Evolutionary conservation across 2,329 filamentous ascomycete genomes (phyloP), one percentile per base, ranked within the genome.

Genomic region (Colletotrichum higginsianum): DNA sequence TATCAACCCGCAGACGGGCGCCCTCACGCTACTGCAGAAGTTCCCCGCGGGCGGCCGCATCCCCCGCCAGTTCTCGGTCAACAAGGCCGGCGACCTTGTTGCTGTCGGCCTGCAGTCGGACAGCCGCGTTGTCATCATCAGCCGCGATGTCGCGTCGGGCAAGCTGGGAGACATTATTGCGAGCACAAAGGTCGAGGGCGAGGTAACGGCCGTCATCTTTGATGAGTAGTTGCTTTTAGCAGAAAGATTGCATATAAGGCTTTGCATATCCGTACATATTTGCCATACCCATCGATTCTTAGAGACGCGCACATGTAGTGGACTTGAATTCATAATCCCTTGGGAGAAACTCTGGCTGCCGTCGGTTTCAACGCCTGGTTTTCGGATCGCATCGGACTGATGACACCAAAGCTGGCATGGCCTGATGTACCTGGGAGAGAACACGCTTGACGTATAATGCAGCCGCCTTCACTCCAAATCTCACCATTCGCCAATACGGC

Each of bases 61-160:
- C 66, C 93, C 93, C 0, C 86, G 93, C 26, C 91, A 92, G 50
- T 92, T 94, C 79, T 87, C 86, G 61, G 81, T 94, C 67, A 94
- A 92, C 79, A 86, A 85, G 73, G 87, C 86, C 13, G 93, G 92
- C 1, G 86, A 86, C 66, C 81, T 92, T 70, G 82, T 94, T 3
- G 92, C 91, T 1, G 88, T 94, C 38, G 92, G 87, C 0, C 84
- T 93, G 74, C 91, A 94, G 80, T 81, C 81, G 18, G 89, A 89
- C 61, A 83, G 85, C 42, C 88, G 86, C 40, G 88, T 94, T 1
- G 88, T 87, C 8, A 80, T 95, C 61, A 87, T 93, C 58, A 79
- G 83, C 75, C 85, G 93, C 7, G 86, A 94, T 80, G 82, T 86
- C 1, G 73, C 78, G 66, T 90, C 88, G 0, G 93, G 93, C 1